Percentiles rank a stretch among this genome's conserved stretches.
Evolutionary conservation across 2,329 filamentous ascomycete species (phyloP).

Genomic region (Alternaria ethzedia): DNA sequence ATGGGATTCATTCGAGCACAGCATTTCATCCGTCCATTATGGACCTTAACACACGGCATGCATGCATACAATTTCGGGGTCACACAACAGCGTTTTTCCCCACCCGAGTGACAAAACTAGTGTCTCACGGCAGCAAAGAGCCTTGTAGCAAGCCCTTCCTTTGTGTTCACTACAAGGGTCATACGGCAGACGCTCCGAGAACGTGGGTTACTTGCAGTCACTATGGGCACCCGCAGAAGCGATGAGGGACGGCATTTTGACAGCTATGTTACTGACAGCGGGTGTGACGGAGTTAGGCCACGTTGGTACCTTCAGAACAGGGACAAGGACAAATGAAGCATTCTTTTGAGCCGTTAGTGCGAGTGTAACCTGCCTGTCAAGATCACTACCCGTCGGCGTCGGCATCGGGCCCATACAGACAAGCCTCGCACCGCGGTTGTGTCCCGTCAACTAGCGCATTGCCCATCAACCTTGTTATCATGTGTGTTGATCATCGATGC

Average conservation of each 20-base stretch:
- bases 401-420: conserved; percentile 18
- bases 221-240: conserved; percentile 34
- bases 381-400: conserved; percentile 29
- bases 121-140: conserved; percentile 33
- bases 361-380: conserved; percentile 40
- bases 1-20: conserved; percentile 4
- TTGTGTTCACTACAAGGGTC: conserved; percentile 22
- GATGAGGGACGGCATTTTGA: conserved; percentile 38
- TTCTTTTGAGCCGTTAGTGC: conserved; percentile 21
- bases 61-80: conserved; percentile 37
- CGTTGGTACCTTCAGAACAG: conserved; percentile 24
- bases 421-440: conserved; percentile 27
- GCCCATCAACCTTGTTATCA: conserved; percentile 25
- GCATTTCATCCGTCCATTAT: conserved; percentile 22
- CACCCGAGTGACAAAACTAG: conserved; percentile 37
- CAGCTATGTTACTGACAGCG: conserved; percentile 43
- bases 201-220: conserved; percentile 39
- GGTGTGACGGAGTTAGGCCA: conserved; percentile 38
- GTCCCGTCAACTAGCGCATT: conserved; percentile 31
- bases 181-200: conserved; percentile 25
- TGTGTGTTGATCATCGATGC: conserved; percentile 27
- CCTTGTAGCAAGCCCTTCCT: conserved; percentile 27
- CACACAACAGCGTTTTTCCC: conserved; percentile 29
- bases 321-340: conserved; percentile 15
- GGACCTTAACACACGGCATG: conserved; percentile 34